Evolutionary conservation across 768 basidiomycete species (phyloP), one percentile per base, ranked within the genome.

Genomic region (Auriscalpium vulgare): DNA sequence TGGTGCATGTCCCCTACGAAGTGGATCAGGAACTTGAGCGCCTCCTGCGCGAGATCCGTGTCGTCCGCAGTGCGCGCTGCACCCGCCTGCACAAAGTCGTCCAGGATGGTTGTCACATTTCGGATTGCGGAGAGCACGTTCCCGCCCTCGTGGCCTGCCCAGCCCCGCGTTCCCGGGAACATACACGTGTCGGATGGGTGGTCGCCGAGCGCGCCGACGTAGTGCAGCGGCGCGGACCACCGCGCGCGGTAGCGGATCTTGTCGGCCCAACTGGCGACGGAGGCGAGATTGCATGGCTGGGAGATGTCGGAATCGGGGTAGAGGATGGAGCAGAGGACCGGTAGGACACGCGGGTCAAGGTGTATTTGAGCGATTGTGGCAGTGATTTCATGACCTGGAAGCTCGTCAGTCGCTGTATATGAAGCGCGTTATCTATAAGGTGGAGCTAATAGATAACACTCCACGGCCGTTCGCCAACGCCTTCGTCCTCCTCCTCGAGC

Each of bases 331-430:
- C 87, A 90, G 53, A 97, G 72, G 36, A 75, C 77, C 2, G 81
- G 76, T 43, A 86, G 75, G 5, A 87, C 84, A 2, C 72, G 74
- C 0, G 90, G 89, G 67, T 91, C 81, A 2, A 97, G 79, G 67
- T 97, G 83, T 57, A 95, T 91, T 67, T 97, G 88, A 1, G 95
- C 95, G 55, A 98, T 88, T 4, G 94, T 95, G 1, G 94, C 95
- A 6, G 92, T 82, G 36, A 97, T 85, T 74, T 97, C 89, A 63
- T 97, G 95, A 4, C 95, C 92, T 84, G 59, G 5, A 43, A 4
- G 29, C 29, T 29, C 29, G 29, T 29, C 29, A 29, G 29, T 29
- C 29, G 29, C 4, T 29, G 29, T 2, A 2, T 29, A 2, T 29
- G 29, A 29, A 2, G 29, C 29, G 29, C 29, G 29, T 29, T 29